Percentiles rank a stretch among this genome's conserved stretches.
These are phyloP conservation scores for Chlorella sp. DNA, from an alignment of 139 green algal genomes.

Conservation along the genomic window DNA sequence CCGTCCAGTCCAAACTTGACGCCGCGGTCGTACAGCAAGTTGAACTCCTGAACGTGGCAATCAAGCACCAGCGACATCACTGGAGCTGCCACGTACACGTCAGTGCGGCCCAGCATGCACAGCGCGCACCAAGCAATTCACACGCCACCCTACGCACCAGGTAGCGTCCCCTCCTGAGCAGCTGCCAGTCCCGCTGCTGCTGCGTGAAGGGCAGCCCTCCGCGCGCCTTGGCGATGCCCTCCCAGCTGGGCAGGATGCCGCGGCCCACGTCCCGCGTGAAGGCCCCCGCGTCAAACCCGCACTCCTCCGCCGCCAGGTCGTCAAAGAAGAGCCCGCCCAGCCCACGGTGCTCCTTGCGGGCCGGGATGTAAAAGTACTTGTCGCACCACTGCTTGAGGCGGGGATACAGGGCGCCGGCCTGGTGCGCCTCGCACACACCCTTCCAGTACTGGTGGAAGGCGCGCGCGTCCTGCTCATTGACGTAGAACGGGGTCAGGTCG, in stretches of 20 bases:
- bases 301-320: conserved; percentile 56
- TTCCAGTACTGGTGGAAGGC: conserved; percentile 85
- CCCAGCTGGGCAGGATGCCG: conserved; percentile 70
- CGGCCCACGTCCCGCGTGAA: conserved; percentile 45
- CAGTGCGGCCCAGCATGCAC: no score
- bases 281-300: conserved; percentile 14
- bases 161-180: conserved; percentile 80
- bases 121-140: no score
- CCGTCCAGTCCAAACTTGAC: conserved; percentile 85
- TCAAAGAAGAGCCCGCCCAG: conserved; percentile 97
- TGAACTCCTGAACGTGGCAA: conserved; percentile 76
- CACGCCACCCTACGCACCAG: no score
- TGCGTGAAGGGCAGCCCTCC: conserved; percentile 45
- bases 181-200: conserved; percentile 85
- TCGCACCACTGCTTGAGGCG: conserved; percentile 91
- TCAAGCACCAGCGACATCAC: no score
- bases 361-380: conserved; percentile 96
- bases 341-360: conserved; percentile 87
- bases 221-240: conserved; percentile 37
- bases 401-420: conserved; percentile 66
- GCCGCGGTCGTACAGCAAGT: conserved; percentile 95
- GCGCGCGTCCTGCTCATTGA: conserved; percentile 63
- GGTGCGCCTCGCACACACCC: conserved; percentile 70
- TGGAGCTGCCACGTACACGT: no score
- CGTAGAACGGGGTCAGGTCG: conserved; percentile 92